Evolutionary conservation across 129 eudicot species (phyloP).

Genomic region (Oenanthe sinensis): DNA sequence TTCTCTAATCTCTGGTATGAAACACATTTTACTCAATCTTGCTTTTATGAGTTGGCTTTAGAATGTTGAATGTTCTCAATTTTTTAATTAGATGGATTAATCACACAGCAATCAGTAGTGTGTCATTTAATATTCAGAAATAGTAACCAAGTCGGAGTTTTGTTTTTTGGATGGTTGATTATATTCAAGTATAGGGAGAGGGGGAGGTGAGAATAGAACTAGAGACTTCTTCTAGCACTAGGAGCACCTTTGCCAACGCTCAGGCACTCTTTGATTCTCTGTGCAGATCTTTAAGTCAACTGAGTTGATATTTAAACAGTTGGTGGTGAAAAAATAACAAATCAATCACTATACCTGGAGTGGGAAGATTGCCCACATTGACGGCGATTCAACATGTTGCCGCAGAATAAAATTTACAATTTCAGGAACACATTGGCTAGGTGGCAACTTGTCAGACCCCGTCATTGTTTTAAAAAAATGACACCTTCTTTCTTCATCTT

Average conservation of each 20-base stretch:
- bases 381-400: constrained; percentile 94
- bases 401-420: constrained; percentile 63
- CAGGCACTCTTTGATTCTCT: neutral
- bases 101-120: neutral
- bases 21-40: neutral
- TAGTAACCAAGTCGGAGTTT: neutral
- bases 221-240: neutral
- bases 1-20: neutral
- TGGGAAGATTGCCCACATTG: constrained; percentile 99
- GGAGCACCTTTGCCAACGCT: neutral
- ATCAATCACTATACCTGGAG: constrained; percentile 60
- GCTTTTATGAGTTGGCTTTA: neutral
- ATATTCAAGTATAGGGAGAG: too few species aligned
- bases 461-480: constrained; percentile 59
- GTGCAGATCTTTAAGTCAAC: neutral
- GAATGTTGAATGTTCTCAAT: neutral
- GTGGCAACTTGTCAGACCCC: constrained; percentile 70
- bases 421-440: constrained; percentile 69
- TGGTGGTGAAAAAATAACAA: neutral
- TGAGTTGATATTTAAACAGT: neutral
- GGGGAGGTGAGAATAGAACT: neutral
- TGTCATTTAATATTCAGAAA: neutral
- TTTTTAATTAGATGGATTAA: neutral
- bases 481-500: constrained; percentile 92
- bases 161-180: too few species aligned